Evolutionary conservation across 1,284 basidiomycete species (phyloP).

Genomic region (Fomitopsis schrenkii): DNA sequence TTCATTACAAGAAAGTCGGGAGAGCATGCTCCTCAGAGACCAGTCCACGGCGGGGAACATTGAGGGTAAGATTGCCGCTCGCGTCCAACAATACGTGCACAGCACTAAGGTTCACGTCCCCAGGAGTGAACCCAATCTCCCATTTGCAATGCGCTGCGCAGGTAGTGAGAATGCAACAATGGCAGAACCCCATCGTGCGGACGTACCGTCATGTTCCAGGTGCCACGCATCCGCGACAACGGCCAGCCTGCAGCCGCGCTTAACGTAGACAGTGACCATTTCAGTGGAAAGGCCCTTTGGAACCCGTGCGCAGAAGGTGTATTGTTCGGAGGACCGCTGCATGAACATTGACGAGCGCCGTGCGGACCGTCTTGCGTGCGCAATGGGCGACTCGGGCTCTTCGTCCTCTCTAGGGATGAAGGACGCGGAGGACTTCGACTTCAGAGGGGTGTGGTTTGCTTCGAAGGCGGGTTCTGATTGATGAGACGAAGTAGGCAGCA

Average conservation of each 20-base stretch:
- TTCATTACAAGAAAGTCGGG: neutral
- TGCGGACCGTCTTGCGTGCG: slow-evolving; percentile 13
- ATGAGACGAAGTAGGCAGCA: neutral
- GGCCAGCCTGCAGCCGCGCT: slow-evolving; percentile 22
- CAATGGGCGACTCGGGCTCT: slow-evolving; percentile 14
- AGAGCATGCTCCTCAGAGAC: neutral
- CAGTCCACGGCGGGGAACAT: slow-evolving; percentile 12
- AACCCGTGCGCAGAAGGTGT: slow-evolving; percentile 25
- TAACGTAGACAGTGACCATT: slow-evolving; percentile 29
- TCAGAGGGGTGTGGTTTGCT: neutral
- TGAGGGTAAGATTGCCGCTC: slow-evolving; percentile 21
- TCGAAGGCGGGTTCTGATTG: neutral
- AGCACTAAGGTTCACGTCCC: slow-evolving; percentile 24
- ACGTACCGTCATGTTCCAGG: slow-evolving; percentile 23
- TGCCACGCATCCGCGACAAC: slow-evolving; percentile 28
- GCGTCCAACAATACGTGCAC: slow-evolving; percentile 20
- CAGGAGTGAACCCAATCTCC: slow-evolving; percentile 25
- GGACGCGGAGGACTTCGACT: neutral
- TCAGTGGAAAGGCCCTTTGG: slow-evolving; percentile 22
- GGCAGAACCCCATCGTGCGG: neutral
- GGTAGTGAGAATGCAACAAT: neutral
- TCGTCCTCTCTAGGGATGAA: neutral
- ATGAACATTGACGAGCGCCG: slow-evolving; percentile 15
- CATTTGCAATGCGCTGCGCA: slow-evolving; percentile 25
- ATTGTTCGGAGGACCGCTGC: slow-evolving; percentile 19